Evolutionary conservation across 345 rosid genomes (phyloP).

Genomic region (Ricinus communis): DNA sequence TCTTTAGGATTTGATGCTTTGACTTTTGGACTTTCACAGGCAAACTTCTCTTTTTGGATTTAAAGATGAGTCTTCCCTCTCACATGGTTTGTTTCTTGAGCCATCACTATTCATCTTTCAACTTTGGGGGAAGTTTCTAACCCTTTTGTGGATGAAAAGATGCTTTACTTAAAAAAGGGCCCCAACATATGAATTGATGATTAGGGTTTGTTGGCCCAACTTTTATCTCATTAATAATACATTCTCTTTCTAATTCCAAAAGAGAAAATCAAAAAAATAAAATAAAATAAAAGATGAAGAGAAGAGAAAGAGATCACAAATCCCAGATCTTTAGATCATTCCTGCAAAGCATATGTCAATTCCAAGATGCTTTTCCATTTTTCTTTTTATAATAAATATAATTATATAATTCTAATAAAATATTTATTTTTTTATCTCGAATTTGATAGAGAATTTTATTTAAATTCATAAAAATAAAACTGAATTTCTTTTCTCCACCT

Average conservation of each 20-base stretch:
- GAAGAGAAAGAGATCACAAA: slow-evolving; percentile 19
- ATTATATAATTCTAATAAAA: too few species aligned
- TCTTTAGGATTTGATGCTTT: slow-evolving; percentile 45
- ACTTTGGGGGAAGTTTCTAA: slow-evolving; percentile 30
- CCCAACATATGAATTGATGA: slow-evolving; percentile 40
- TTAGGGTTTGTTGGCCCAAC: slow-evolving; percentile 44
- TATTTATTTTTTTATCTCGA: too few species aligned
- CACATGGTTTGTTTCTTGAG: slow-evolving; percentile 54
- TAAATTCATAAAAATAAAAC: too few species aligned
- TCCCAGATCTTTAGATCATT: slow-evolving; percentile 41
- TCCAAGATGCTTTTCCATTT: slow-evolving; percentile 21
- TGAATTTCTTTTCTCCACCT: too few species aligned
- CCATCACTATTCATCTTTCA: slow-evolving; percentile 37
- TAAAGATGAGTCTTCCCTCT: slow-evolving; percentile 53
- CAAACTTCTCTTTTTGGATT: slow-evolving; percentile 51
- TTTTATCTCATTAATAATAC: slow-evolving; percentile 21
- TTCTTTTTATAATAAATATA: slow-evolving; percentile 25
- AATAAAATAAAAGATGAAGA: background rate
- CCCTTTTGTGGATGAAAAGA: slow-evolving; percentile 33
- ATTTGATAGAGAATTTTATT: too few species aligned
- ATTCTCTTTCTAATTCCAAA: background rate
- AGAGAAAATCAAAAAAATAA: too few species aligned
- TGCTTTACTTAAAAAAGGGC: slow-evolving; percentile 30
- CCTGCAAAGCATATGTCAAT: slow-evolving; percentile 41
- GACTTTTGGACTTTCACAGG: slow-evolving; percentile 48